Conservation (phyloP, 352 stramenopile genomes). For the Peronospora farinosa region DNA sequence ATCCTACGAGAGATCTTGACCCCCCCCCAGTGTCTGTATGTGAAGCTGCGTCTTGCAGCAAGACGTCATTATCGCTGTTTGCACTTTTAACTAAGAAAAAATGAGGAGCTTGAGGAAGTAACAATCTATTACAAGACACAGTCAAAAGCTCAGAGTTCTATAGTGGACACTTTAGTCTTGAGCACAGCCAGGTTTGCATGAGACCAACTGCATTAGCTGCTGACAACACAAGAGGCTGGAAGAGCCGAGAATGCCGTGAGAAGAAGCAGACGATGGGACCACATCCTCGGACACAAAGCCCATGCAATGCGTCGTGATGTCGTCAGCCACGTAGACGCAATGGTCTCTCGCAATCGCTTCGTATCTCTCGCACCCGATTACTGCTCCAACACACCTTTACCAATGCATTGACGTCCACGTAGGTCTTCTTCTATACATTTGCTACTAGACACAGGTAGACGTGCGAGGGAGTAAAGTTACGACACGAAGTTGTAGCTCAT, state of each 20-base stretch:
- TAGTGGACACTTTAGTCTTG: conserved; percentile 8
- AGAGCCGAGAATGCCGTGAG: conserved; percentile 27
- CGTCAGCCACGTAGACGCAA: conserved; percentile 26
- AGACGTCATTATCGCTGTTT: conserved; percentile 6
- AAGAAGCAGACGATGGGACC: conserved; percentile 42
- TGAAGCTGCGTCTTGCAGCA: background rate
- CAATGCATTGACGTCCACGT: no score
- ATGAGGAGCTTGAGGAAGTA: conserved; percentile 49
- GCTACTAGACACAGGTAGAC: no score
- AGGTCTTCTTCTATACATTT: no score
- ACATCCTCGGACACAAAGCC: conserved; percentile 32
- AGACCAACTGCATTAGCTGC: conserved; percentile 59
- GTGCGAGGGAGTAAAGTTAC: no score
- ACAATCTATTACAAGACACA: conserved; percentile 32
- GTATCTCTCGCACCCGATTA: no score
- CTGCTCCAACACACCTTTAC: no score
- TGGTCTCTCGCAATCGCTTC: conserved; percentile 1
- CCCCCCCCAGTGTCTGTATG: background rate
- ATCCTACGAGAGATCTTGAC: conserved; percentile 1
- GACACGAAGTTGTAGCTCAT: background rate
- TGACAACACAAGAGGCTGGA: conserved; percentile 45
- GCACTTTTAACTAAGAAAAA: conserved; percentile 23
- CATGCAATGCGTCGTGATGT: conserved; percentile 60
- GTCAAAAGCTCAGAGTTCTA: conserved; percentile 11
- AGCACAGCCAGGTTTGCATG: conserved; percentile 35